Evolutionary conservation across 805 yeast genomes (phyloP).

Genomic region (Phaffomyces opuntiae): DNA sequence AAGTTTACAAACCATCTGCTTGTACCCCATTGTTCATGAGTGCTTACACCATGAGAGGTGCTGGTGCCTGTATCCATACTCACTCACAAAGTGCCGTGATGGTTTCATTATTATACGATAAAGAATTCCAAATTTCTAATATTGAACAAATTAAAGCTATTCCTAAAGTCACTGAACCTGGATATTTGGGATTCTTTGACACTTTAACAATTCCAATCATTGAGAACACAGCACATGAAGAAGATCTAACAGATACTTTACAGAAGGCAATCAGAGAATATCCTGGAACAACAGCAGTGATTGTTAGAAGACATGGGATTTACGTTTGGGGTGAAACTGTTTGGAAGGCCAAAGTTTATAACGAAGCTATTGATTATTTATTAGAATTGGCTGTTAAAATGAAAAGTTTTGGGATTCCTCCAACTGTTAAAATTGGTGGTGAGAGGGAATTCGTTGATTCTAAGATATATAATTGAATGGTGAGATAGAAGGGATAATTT

Average conservation of each 20-base stretch:
- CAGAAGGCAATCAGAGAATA: slow-evolving; percentile 57
- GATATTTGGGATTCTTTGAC: slow-evolving; percentile 66
- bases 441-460: slow-evolving; percentile 23
- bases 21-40: slow-evolving; percentile 86
- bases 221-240: slow-evolving; percentile 86
- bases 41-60: slow-evolving; percentile 55
- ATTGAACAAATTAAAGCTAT: slow-evolving; percentile 92
- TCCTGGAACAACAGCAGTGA: slow-evolving; percentile 77
- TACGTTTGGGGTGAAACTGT: slow-evolving; percentile 94
- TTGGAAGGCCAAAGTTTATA: slow-evolving; percentile 88
- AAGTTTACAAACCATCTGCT: slow-evolving; percentile 75
- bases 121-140: slow-evolving; percentile 68
- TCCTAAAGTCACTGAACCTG: slow-evolving; percentile 45
- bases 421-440: slow-evolving; percentile 30
- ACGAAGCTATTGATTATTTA: slow-evolving; percentile 88
- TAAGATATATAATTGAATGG: slow-evolving; percentile 16
- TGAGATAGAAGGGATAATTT: too few relatives aligned
- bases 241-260: slow-evolving; percentile 64
- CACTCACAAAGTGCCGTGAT: slow-evolving; percentile 88
- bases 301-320: slow-evolving; percentile 90
- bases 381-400: slow-evolving; percentile 80
- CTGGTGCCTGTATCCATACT: slow-evolving; percentile 93
- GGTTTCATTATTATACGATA: slow-evolving; percentile 61
- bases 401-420: slow-evolving; percentile 62
- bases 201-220: slow-evolving; percentile 82